A percentile compares a stretch with the other conserved stretches of the same genome.
These are phyloP conservation scores for Leishmania tropica DNA, from an alignment of 208 protist genomes.

Conservation along the genomic window DNA sequence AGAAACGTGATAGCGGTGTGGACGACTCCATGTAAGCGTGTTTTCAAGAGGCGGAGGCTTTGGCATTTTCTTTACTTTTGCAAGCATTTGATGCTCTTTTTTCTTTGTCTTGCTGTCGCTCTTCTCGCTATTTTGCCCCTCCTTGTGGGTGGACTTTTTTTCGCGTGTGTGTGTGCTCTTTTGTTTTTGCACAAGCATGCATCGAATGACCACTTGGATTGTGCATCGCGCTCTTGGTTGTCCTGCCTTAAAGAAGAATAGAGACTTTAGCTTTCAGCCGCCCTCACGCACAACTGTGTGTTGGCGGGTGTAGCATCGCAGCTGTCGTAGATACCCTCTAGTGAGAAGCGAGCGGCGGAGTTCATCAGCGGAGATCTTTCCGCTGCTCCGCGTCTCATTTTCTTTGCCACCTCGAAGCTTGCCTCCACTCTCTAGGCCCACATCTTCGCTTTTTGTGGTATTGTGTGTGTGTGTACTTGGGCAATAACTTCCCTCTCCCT, in stretches of 20 bases:
- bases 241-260: background rate
- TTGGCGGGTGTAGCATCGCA: background rate
- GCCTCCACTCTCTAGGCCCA: background rate
- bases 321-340: background rate
- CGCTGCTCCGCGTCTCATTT: background rate
- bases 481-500: constrained; percentile 2
- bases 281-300: background rate
- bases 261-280: background rate
- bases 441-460: background rate
- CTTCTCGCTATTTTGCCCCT: background rate
- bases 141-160: background rate
- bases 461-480: background rate
- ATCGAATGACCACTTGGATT: background rate
- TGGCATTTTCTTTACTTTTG: background rate
- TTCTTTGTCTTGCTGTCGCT: background rate
- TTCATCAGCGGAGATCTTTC: background rate
- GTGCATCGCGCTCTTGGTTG: background rate
- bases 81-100: background rate
- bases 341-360: background rate
- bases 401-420: background rate
- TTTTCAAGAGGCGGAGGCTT: background rate
- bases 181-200: background rate
- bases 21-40: no score
- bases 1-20: no score
- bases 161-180: background rate